A percentile compares a stretch with the other conserved stretches of the same genome.
Evolutionary conservation across 345 rosid species (phyloP).

Genomic region (Capsella bursapastoris): DNA sequence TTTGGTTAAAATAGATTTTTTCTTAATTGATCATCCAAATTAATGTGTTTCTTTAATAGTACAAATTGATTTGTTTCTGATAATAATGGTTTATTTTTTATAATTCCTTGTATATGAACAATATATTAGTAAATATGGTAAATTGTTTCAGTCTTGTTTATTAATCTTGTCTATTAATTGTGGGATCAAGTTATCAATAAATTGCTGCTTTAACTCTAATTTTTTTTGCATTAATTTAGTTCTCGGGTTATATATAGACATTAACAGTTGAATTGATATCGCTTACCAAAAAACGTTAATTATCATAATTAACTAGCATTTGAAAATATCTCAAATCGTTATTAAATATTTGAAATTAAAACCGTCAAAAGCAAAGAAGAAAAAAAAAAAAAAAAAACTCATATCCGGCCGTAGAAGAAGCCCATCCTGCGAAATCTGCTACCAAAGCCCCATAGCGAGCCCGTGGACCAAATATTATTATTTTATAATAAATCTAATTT

Average conservation of each 20-base stretch:
- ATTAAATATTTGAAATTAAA: background rate
- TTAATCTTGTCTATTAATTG: background rate
- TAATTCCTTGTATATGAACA: background rate
- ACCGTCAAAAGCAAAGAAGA: background rate
- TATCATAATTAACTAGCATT: background rate
- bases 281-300: background rate
- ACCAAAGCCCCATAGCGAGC: background rate
- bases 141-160: slow-evolving; percentile 26
- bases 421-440: background rate
- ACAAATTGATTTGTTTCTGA: slow-evolving; percentile 5
- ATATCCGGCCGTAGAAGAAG: background rate
- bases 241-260: background rate
- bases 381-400: background rate
- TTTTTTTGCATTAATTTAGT: background rate
- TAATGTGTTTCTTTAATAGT: slow-evolving; percentile 8
- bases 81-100: background rate
- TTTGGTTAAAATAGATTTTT: slow-evolving; percentile 18
- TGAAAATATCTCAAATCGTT: background rate
- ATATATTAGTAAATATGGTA: slow-evolving; percentile 32
- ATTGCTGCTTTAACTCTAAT: background rate
- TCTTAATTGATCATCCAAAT: background rate
- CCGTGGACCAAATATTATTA: background rate
- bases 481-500: too few relatives aligned
- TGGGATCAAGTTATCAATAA: background rate
- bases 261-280: background rate